Base-by-base conservation (phyloP, 208 protist species). In the Trypanosomatidae sp. region DNA sequence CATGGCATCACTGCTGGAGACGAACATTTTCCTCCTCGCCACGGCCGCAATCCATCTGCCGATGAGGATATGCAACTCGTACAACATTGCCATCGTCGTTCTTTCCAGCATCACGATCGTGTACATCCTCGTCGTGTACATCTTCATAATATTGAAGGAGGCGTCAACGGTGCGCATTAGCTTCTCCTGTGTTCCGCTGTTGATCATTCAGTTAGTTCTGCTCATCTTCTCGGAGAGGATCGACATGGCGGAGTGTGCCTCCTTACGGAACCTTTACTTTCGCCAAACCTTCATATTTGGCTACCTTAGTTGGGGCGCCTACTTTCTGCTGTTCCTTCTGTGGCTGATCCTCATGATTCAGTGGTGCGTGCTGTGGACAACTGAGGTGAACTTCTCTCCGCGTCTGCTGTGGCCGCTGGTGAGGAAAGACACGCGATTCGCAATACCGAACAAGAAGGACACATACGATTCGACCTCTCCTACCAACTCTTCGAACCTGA, bases 1-100 rank as follows among this genome's bases (percentile, higher is more conserved):
- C 49, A 77, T 81, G 36, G 53, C 89, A 5, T 91, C 89, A 46
- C 55, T 92, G 36, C 69, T 92, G n/a, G 83, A 92, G 76, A 70
- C 80, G 30, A 84, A 89, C 64, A 47, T 90, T 2, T 91, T 84
- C 62, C 74, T 92, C n/a, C 1, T 87, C 28, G 52, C 80, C 28
- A 69, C 78, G 17, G 64, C 62, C 58, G 43, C 56, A 30, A 74
- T 84, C 55, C 58, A 64, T 22, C 52, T 77, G 44, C 50, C 56
- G 5, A 25, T 19, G 75, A 9, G 4, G 36, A 36, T 9, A 13
- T 91, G 87, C 69, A n/a, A 44, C 17, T 66, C 64, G n/a, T 74
- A 80, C 50, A 62, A 33, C 52, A 69, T 77, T 43, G 69, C 65
- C 5, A 73, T 85, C 66, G 62, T 90, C 12, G 28, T 66, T 36